phyloP scores from a whole-genome alignment of 345 rosid genomes.

The Populus pruinosa region DNA sequence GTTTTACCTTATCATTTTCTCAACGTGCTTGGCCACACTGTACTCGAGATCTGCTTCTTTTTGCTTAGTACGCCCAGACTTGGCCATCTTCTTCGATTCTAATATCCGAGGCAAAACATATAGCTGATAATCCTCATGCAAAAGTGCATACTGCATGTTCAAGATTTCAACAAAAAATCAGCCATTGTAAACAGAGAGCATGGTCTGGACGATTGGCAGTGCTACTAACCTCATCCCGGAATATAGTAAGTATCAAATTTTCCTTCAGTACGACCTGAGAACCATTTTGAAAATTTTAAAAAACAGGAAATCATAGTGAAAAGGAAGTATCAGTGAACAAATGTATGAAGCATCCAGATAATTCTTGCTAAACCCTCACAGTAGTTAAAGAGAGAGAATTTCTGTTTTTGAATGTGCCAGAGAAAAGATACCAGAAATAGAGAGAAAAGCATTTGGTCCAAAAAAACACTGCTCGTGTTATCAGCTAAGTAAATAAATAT shows the following conservation, averaged over 20 bases:
- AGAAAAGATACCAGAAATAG: neutral
- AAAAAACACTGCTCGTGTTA: neutral
- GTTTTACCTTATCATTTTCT: conserved; percentile 86
- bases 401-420: neutral
- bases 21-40: conserved; percentile 98
- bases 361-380: neutral
- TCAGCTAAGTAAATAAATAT: neutral
- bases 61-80: conserved; percentile 90
- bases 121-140: conserved; percentile 95
- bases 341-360: neutral
- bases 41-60: conserved; percentile 95
- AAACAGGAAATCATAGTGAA: neutral
- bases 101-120: conserved; percentile 93
- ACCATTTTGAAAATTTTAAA: conserved; percentile 18
- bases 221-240: conserved; percentile 87
- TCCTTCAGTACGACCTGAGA: conserved; percentile 92
- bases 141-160: conserved; percentile 64
- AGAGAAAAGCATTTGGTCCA: neutral
- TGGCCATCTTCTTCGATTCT: conserved; percentile 98
- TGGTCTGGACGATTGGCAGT: conserved; percentile 1
- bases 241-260: conserved; percentile 74
- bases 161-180: conserved; percentile 25
- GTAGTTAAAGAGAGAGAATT: neutral
- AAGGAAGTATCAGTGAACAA: neutral
- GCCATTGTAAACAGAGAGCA: conserved; percentile 20